Conservation (phyloP, 768 basidiomycete genomes). For the Asterophora parasitica region DNA sequence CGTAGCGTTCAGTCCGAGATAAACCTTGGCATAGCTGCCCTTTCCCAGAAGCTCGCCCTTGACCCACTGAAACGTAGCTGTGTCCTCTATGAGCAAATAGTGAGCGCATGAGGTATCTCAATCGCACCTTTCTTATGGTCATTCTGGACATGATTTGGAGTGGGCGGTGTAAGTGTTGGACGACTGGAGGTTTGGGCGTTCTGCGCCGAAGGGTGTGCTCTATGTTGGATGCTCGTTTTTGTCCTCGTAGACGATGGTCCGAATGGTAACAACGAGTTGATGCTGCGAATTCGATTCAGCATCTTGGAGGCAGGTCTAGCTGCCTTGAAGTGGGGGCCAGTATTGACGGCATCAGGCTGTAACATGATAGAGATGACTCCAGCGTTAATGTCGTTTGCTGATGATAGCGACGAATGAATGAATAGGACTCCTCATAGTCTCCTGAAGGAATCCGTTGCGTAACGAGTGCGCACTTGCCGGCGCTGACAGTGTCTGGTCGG, state of each 20-base stretch:
- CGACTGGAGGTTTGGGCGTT: background rate
- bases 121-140: constrained; percentile 13
- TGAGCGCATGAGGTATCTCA: background rate
- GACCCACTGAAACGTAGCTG: constrained; percentile 83
- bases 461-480: background rate
- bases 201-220: background rate
- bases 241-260: background rate
- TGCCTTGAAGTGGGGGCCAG: background rate
- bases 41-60: constrained; percentile 90
- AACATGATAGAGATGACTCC: background rate
- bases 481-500: constrained; percentile 5
- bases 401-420: background rate
- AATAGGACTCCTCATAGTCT: constrained; percentile 12
- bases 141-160: background rate
- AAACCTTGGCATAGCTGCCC: constrained; percentile 93
- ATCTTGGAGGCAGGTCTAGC: constrained; percentile 2
- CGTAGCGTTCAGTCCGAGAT: constrained; percentile 81
- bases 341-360: background rate
- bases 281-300: background rate
- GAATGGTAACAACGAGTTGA: constrained; percentile 4
- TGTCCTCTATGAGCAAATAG: background rate
- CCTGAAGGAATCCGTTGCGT: background rate
- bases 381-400: background rate
- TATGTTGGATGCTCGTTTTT: background rate
- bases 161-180: too few relatives aligned